Evolutionary conservation across 2,329 filamentous ascomycete genomes (phyloP).

Genomic region (Fusarium domesticum): DNA sequence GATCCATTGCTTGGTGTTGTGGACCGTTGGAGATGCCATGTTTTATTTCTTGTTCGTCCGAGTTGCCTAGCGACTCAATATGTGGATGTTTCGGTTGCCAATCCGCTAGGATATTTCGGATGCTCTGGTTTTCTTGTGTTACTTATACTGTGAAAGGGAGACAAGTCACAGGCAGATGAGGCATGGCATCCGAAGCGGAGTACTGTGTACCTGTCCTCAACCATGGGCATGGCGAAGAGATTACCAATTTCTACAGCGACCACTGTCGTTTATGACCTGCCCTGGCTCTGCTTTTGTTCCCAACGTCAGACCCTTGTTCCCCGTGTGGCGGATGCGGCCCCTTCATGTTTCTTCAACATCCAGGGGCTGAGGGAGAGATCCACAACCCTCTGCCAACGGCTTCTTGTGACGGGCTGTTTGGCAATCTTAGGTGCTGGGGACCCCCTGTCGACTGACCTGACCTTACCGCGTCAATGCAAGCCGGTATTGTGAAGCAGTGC

Average conservation of each 20-base stretch:
- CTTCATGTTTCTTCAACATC: too few relatives aligned
- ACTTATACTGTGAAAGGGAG: not conserved
- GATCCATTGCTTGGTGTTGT: constrained; percentile 33
- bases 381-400: too few relatives aligned
- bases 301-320: not conserved
- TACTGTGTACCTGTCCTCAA: too few relatives aligned
- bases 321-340: not conserved
- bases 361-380: too few relatives aligned
- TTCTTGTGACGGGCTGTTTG: not conserved
- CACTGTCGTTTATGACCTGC: too few relatives aligned
- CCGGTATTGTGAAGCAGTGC: not conserved
- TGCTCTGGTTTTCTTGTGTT: constrained; percentile 1
- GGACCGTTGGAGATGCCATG: constrained; percentile 22
- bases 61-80: not conserved
- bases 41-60: constrained; percentile 3
- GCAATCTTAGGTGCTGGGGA: not conserved
- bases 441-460: too few relatives aligned
- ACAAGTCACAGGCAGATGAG: too few relatives aligned
- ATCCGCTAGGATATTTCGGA: too few relatives aligned
- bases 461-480: not conserved
- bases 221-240: not conserved
- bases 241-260: not conserved
- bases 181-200: too few relatives aligned
- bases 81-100: not conserved
- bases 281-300: not conserved